These are phyloP conservation scores for Cucumis hystrix DNA, from an alignment of 306 rosid species.

Conservation along the genomic window DNA sequence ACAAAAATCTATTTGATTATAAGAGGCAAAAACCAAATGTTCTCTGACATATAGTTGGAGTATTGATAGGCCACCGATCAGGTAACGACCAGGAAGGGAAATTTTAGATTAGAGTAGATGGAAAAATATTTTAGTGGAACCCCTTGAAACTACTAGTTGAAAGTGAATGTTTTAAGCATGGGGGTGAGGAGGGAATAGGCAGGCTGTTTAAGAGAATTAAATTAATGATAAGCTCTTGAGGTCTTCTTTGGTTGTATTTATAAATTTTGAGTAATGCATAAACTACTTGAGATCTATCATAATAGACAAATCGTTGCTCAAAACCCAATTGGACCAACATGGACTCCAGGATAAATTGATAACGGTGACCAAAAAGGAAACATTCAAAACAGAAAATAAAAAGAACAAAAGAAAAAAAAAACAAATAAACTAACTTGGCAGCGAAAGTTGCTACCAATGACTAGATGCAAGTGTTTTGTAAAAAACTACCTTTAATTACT, in stretches of 20 bases:
- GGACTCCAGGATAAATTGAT: neutral
- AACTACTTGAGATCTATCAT: neutral
- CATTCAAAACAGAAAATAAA: neutral
- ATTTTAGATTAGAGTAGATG: neutral
- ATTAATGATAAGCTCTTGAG: neutral
- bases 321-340: neutral
- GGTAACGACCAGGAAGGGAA: neutral
- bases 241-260: neutral
- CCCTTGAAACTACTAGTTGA: too few relatives aligned
- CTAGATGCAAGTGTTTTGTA: neutral
- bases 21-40: neutral
- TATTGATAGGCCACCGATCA: neutral
- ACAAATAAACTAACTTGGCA: neutral
- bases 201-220: neutral
- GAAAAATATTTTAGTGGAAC: neutral
- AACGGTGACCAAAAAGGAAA: neutral
- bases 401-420: neutral
- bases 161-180: neutral
- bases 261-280: neutral
- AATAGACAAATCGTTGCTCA: neutral
- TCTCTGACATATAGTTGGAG: neutral
- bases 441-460: neutral
- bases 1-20: too few relatives aligned
- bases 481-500: slow-evolving; percentile 76
- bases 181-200: neutral